Base-by-base conservation (phyloP, 805 yeast genomes). In the Phaffomyces thermotolerans region DNA sequence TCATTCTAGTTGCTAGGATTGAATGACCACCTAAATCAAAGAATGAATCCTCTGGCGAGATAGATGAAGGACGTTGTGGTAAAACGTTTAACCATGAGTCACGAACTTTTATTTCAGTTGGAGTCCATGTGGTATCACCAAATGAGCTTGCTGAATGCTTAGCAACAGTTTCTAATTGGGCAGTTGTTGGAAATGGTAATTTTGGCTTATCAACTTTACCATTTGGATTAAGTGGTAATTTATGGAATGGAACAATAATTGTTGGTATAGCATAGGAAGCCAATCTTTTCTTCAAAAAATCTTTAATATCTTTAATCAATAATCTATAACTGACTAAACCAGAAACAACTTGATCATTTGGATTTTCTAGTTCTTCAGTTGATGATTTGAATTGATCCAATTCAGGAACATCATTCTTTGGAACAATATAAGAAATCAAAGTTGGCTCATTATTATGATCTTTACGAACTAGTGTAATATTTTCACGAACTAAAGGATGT, bases 1-100 rank as follows among this genome's bases (percentile, higher is more conserved):
- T 91, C 96, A 93, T 89, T 61, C 95, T 78, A 0, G 99, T 95
- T 8, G 98, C 98, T 50, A 93, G 71, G 56, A 93, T 91, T 1
- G 98, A 91, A 65, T 93, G 99, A 3, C 99, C 99, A 46, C 99
- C 99, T 42, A 95, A 69, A 60, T 93, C 99, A 58, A 93, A 93
- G 76, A 93, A 93, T 2, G 95, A 85, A 62, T 93, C 99, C 3
- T 76, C 75, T 30, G 83, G 82, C 27, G 82, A 71, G 36, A 89
- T 74, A 3, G 84, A 67, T 2, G 91, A 83, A 7, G 97, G 96
- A 50, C 78, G 75, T 52, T 79, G 84, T 36, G 98, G 98, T 52
- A 93, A 72, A 12, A 93, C 83, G 23, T 74, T 75, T 41, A 84
- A 66, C 99, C 99, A 93, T 47, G 93, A 64, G 45, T 89, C 90